These are phyloP conservation scores for Candida hispaniensis DNA, from an alignment of 805 yeast genomes.

Conservation along the genomic window DNA sequence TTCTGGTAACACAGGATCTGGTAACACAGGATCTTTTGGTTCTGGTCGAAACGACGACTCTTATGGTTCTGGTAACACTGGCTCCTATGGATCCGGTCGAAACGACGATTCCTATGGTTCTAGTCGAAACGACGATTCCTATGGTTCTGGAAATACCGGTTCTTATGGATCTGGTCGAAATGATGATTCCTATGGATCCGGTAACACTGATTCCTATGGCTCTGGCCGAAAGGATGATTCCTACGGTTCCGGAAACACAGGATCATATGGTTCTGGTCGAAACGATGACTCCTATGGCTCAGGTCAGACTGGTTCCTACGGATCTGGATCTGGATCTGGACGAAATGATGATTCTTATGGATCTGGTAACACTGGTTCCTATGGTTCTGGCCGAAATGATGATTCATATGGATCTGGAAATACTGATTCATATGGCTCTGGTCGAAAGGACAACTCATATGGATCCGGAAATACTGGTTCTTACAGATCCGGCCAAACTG, in stretches of 20 bases:
- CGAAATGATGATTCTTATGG: background rate
- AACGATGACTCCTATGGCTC: conserved; percentile 9
- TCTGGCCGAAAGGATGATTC: conserved; percentile 4
- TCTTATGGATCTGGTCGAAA: conserved; percentile 4
- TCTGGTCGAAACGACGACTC: conserved; percentile 3
- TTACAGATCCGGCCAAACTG: conserved; percentile 1
- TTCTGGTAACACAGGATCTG: background rate
- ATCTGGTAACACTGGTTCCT: conserved; percentile 2
- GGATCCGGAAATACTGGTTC: background rate
- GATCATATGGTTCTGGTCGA: conserved; percentile 4
- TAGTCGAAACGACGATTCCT: too few relatives aligned
- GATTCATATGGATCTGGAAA: background rate
- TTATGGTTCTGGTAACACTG: conserved; percentile 7
- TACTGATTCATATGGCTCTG: conserved; percentile 11
- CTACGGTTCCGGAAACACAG: conserved; percentile 4
- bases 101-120: conserved; percentile 6
- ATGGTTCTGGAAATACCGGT: conserved; percentile 12
- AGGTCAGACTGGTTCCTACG: conserved; percentile 4
- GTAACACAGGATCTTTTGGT: conserved; percentile 5
- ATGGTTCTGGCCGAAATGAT: conserved; percentile 1
- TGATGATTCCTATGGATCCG: conserved; percentile 3
- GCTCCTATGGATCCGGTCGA: conserved; percentile 15
- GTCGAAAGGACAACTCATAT: conserved; percentile 6
- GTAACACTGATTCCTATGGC: conserved; percentile 12
- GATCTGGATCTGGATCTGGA: background rate